Evolutionary conservation across 2,329 filamentous ascomycete genomes (phyloP).

Genomic region (Colletotrichum sp.): DNA sequence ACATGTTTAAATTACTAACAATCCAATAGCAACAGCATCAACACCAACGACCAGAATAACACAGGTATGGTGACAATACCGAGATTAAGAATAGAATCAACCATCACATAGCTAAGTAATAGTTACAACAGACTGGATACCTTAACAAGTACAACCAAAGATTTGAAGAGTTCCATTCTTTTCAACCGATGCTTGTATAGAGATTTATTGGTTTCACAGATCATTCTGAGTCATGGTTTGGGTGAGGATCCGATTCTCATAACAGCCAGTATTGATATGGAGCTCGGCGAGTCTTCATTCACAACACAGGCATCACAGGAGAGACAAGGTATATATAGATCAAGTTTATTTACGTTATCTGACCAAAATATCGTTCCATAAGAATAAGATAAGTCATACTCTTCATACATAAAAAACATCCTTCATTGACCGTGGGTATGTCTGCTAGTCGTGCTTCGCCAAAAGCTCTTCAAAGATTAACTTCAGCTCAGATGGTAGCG

Average conservation of each 20-base stretch:
- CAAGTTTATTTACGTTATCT: not conserved
- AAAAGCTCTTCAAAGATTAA: not conserved
- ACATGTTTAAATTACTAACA: not conserved
- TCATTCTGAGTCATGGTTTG: not conserved
- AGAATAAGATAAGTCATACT: not conserved
- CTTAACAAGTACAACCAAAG: not conserved
- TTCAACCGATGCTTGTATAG: not conserved
- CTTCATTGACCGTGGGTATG: not conserved
- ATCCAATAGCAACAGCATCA: not conserved
- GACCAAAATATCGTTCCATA: not conserved
- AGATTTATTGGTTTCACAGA: not conserved
- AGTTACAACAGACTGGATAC: not conserved
- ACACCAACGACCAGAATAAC: not conserved
- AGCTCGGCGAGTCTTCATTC: not conserved
- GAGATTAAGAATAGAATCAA: too few relatives aligned
- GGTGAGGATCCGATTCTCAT: too few relatives aligned
- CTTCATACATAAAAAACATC: not conserved
- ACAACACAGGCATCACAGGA: not conserved
- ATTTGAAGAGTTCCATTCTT: not conserved
- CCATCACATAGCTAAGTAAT: too few relatives aligned
- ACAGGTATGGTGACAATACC: too few relatives aligned
- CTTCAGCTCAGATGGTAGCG: not conserved
- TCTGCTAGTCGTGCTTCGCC: not conserved
- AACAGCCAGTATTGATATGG: not conserved
- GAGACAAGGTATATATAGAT: not conserved